Evolutionary conservation across 2,329 filamentous ascomycete species (phyloP).

Genomic region (Thermoascus crustaceus): DNA sequence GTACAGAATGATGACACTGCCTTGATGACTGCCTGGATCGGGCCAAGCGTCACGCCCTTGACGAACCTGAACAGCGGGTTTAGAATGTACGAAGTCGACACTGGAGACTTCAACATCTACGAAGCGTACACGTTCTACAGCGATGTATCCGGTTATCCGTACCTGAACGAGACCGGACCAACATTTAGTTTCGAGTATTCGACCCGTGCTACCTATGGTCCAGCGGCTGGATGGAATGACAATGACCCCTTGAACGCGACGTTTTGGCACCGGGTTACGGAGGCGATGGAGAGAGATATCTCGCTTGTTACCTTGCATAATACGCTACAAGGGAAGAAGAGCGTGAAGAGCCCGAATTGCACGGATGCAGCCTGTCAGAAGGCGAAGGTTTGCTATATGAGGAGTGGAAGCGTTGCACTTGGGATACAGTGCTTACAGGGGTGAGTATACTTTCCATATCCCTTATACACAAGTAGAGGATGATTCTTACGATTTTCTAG

Average conservation of each 20-base stretch:
- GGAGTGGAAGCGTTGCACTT: slow-evolving; percentile 46
- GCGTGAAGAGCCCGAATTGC: slow-evolving; percentile 44
- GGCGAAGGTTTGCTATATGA: slow-evolving; percentile 54
- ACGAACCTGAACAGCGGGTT: slow-evolving; percentile 48
- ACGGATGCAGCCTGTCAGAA: slow-evolving; percentile 43
- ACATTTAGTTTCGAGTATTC: slow-evolving; percentile 45
- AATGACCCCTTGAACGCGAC: slow-evolving; percentile 49
- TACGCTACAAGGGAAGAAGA: slow-evolving; percentile 45
- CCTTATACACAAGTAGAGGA: not conserved
- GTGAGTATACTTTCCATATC: slow-evolving; percentile 17
- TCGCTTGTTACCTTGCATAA: slow-evolving; percentile 45
- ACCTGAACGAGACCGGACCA: slow-evolving; percentile 36
- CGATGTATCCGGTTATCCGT: slow-evolving; percentile 40
- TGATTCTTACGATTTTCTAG: not conserved
- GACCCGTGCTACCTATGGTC: slow-evolving; percentile 43
- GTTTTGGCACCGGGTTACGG: slow-evolving; percentile 52
- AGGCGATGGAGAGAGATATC: slow-evolving; percentile 47
- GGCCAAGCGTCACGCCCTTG: slow-evolving; percentile 45
- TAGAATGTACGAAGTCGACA: slow-evolving; percentile 49
- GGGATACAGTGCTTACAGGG: slow-evolving; percentile 47
- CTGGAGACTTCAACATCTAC: slow-evolving; percentile 45
- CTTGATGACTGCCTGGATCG: slow-evolving; percentile 45
- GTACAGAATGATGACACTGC: slow-evolving; percentile 34
- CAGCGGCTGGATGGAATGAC: slow-evolving; percentile 37
- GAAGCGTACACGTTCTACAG: slow-evolving; percentile 47